These are phyloP conservation scores for Escallonia rubra DNA, from an alignment of 129 eudicot genomes.

Conservation along the genomic window DNA sequence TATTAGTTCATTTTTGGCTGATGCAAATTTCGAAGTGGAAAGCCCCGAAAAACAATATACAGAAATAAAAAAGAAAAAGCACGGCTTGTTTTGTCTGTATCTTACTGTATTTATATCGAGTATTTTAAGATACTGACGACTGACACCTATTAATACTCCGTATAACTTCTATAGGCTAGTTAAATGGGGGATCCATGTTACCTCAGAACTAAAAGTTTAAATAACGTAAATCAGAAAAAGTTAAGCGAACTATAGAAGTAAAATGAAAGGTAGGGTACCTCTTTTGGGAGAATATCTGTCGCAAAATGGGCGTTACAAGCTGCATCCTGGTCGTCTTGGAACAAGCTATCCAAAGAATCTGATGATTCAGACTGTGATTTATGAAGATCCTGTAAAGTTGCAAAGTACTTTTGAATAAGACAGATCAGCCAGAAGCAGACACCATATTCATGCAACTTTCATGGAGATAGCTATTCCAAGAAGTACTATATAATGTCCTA, in stretches of 20 bases:
- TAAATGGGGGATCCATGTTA: not conserved
- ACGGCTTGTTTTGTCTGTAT: too few species aligned
- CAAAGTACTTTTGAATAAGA: not conserved
- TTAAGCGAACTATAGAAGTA: too few species aligned
- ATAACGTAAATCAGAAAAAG: too few species aligned
- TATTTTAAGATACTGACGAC: too few species aligned
- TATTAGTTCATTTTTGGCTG: too few species aligned
- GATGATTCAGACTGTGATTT: conserved; percentile 53
- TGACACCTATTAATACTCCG: too few species aligned
- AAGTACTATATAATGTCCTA: too few species aligned
- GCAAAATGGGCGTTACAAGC: conserved; percentile 20
- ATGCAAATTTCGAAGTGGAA: too few species aligned
- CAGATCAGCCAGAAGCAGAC: not conserved
- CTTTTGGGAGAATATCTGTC: conserved; percentile 33
- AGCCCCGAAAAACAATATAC: too few species aligned
- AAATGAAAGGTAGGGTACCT: conserved; percentile 27
- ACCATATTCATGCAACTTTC: not conserved
- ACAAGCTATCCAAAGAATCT: conserved; percentile 68
- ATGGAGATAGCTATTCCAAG: not conserved
- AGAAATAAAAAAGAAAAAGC: too few species aligned
- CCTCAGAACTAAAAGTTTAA: too few species aligned
- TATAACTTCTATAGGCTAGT: not conserved
- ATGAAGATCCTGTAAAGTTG: conserved; percentile 46
- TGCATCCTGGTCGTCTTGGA: conserved; percentile 47
- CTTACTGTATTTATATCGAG: too few species aligned